These are phyloP conservation scores for Aspergillus biplanus DNA, from an alignment of 495 filamentous ascomycete genomes.

Conservation along the genomic window DNA sequence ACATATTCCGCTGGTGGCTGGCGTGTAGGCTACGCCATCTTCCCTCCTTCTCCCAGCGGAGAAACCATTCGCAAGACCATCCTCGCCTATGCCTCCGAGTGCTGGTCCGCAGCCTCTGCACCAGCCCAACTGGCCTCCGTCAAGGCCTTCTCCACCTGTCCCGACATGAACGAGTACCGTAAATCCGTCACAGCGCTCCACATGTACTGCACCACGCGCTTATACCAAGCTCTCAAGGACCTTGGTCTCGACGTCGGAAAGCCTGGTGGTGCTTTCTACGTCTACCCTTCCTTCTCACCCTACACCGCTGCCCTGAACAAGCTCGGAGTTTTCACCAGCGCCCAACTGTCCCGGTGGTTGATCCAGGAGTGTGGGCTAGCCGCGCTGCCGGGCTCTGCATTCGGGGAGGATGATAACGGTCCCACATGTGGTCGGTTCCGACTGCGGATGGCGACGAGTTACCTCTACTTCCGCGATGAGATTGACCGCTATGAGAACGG, in stretches of 20 bases:
- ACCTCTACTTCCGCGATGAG: constrained; percentile 9
- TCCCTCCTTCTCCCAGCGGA: constrained; percentile 4
- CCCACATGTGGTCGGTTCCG: constrained; percentile 3
- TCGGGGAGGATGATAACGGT: constrained; percentile 11
- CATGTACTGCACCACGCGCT: constrained; percentile 6
- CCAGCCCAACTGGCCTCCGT: constrained; percentile 6
- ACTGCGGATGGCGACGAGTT: constrained; percentile 7
- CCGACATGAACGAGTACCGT: constrained; percentile 9
- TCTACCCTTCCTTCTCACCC: constrained; percentile 11
- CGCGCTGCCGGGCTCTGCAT: constrained; percentile 9
- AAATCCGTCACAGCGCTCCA: constrained; percentile 10
- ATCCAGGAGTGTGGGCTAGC: constrained; percentile 10
- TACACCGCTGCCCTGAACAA: constrained; percentile 4
- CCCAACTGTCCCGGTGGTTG: constrained; percentile 4
- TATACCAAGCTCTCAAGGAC: constrained; percentile 10
- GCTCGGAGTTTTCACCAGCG: constrained; percentile 6
- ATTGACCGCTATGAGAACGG: constrained; percentile 11
- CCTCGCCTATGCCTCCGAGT: constrained; percentile 10
- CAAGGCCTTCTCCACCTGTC: constrained; percentile 5
- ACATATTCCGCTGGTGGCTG: constrained; percentile 11
- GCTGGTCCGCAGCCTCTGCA: constrained; percentile 9
- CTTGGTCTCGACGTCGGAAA: constrained; percentile 7
- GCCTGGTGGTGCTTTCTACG: constrained; percentile 8
- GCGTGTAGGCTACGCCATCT: constrained; percentile 11
- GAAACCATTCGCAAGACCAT: constrained; percentile 12